These are phyloP conservation scores for Xylariaceae sp. DNA, from an alignment of 2,329 filamentous ascomycete genomes.

Conservation along the genomic window DNA sequence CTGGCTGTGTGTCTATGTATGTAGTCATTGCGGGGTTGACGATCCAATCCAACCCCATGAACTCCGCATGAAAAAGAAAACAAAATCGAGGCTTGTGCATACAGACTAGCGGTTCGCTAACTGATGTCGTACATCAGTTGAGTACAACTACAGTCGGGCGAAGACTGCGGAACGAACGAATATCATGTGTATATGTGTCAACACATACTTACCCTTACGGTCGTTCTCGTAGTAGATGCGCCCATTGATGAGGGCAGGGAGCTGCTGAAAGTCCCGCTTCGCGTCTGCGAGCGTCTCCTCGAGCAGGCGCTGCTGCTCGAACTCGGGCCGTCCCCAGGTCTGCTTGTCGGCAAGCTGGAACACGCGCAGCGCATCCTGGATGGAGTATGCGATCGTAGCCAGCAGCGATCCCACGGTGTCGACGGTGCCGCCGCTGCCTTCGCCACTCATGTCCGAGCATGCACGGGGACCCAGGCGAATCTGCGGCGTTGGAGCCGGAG, in stretches of 20 bases:
- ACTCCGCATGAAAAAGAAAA: too few species aligned
- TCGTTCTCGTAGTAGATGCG: conserved; percentile 55
- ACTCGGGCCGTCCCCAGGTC: conserved; percentile 54
- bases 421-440: conserved; percentile 15
- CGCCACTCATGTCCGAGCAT: conserved; percentile 34
- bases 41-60: too few species aligned
- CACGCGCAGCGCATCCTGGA: conserved; percentile 50
- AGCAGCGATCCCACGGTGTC: conserved; percentile 55
- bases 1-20: neutral
- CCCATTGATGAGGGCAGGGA: conserved; percentile 50
- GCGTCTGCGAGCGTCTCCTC: conserved; percentile 54
- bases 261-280: conserved; percentile 55
- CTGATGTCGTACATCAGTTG: too few species aligned
- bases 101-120: too few species aligned
- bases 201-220: conserved; percentile 43
- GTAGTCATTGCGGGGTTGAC: neutral
- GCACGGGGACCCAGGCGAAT: conserved; percentile 7
- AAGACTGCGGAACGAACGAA: too few species aligned
- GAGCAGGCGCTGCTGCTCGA: conserved; percentile 52
- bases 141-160: too few species aligned
- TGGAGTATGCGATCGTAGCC: conserved; percentile 50
- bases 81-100: too few species aligned
- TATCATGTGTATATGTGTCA: too few species aligned
- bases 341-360: conserved; percentile 54
- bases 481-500: conserved; percentile 4